Percentiles rank a stretch among this genome's conserved stretches.
Conservation (phyloP, 2,329 filamentous ascomycete species). For the Diaporthe longicolla region DNA sequence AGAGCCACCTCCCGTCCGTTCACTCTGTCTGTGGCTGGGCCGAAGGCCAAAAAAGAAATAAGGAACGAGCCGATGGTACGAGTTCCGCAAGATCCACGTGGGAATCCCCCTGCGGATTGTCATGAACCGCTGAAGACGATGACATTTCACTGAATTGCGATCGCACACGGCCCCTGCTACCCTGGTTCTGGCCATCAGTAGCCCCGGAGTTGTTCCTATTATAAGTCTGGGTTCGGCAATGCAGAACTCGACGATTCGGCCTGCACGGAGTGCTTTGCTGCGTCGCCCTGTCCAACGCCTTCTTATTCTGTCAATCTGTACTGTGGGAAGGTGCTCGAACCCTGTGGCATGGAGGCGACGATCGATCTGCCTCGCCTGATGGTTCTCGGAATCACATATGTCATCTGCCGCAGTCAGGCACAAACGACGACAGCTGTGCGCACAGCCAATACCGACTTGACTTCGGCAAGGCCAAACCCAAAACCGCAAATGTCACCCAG, state of each 20-base stretch:
- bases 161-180: slow-evolving; percentile 13
- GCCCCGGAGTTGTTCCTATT: slow-evolving; percentile 3
- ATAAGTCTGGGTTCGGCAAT: slow-evolving; percentile 8
- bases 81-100: slow-evolving; percentile 32
- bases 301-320: neutral
- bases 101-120: slow-evolving; percentile 16
- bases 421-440: slow-evolving; percentile 27
- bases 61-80: slow-evolving; percentile 36
- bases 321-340: neutral
- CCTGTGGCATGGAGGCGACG: neutral
- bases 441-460: slow-evolving; percentile 5
- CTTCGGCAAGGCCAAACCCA: slow-evolving; percentile 24
- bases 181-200: slow-evolving; percentile 4
- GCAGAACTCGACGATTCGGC: neutral
- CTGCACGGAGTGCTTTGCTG: neutral
- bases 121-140: slow-evolving; percentile 24
- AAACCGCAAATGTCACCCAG: slow-evolving; percentile 32
- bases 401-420: slow-evolving; percentile 27
- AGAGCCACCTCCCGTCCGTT: slow-evolving; percentile 20
- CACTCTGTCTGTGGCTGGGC: slow-evolving; percentile 9
- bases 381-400: neutral
- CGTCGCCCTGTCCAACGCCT: neutral
- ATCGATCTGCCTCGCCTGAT: neutral
- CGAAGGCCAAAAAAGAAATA: slow-evolving; percentile 6
- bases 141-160: slow-evolving; percentile 3